Percentiles rank a stretch among this genome's conserved stretches.
Conservation (phyloP, 179 eudicot genomes). For the Sideroxylon spinosum region DNA sequence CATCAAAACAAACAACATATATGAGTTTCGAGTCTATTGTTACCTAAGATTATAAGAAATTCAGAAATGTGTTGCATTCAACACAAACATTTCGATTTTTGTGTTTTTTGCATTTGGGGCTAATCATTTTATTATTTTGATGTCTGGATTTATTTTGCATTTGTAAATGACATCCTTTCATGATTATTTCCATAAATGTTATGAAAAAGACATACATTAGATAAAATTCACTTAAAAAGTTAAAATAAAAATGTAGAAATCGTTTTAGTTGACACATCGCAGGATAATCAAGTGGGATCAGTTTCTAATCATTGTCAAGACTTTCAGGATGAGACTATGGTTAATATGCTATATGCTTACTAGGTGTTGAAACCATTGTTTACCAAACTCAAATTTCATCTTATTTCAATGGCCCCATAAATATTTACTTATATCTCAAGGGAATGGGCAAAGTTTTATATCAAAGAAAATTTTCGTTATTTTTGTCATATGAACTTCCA, state of each 20-base stretch:
- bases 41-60: too few species aligned
- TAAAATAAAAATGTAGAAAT: not conserved
- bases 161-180: too few species aligned
- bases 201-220: too few species aligned
- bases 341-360: not conserved
- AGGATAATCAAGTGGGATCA: not conserved
- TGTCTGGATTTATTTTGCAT: too few species aligned
- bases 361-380: not conserved
- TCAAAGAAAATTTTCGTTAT: slow-evolving; percentile 8
- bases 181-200: too few species aligned
- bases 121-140: too few species aligned
- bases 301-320: not conserved
- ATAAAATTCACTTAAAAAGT: too few species aligned
- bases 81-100: too few species aligned
- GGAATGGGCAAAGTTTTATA: slow-evolving; percentile 6
- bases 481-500: slow-evolving; percentile 27
- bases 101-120: too few species aligned
- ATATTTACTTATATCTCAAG: not conserved
- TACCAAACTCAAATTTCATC: not conserved
- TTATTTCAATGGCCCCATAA: not conserved
- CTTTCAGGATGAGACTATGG: not conserved
- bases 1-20: too few species aligned
- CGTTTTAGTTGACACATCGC: not conserved
- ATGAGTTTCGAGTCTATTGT: too few species aligned
- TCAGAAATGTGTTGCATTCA: too few species aligned